Evolutionary conservation across 768 basidiomycete species (phyloP).

Genomic region (Leccinellum albellum): DNA sequence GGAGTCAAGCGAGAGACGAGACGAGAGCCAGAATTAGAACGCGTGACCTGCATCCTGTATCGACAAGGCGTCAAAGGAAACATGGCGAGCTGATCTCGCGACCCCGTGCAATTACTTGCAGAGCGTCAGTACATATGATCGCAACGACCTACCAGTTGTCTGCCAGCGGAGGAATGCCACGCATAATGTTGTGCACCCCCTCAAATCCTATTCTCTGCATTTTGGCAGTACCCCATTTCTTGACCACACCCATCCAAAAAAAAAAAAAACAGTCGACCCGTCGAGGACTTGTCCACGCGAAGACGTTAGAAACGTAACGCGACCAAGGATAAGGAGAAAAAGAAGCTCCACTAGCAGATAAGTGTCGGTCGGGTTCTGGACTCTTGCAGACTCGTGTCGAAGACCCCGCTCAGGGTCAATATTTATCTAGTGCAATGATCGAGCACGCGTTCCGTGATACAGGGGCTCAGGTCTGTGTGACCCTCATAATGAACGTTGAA

Average conservation of each 20-base stretch:
- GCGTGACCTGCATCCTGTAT: neutral
- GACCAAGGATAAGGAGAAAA: neutral
- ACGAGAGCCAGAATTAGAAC: neutral
- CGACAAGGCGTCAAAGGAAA: neutral
- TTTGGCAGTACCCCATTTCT: neutral
- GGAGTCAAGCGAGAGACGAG: neutral
- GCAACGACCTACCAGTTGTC: neutral
- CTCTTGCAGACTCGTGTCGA: neutral
- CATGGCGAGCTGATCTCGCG: neutral
- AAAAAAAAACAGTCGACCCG: neutral
- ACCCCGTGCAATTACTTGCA: neutral
- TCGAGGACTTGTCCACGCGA: neutral
- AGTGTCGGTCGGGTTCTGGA: neutral
- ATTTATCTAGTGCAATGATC: neutral
- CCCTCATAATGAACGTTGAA: neutral
- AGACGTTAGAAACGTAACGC: neutral
- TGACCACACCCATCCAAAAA: neutral
- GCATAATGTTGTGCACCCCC: neutral
- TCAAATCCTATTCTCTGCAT: neutral
- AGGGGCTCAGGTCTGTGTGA: neutral
- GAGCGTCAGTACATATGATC: neutral
- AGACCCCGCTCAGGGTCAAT: neutral
- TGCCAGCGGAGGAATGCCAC: neutral
- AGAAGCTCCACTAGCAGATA: neutral
- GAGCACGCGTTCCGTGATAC: neutral